Evolutionary conservation across 140 eudicot species (phyloP).

Genomic region (Bidens hawaiensis): DNA sequence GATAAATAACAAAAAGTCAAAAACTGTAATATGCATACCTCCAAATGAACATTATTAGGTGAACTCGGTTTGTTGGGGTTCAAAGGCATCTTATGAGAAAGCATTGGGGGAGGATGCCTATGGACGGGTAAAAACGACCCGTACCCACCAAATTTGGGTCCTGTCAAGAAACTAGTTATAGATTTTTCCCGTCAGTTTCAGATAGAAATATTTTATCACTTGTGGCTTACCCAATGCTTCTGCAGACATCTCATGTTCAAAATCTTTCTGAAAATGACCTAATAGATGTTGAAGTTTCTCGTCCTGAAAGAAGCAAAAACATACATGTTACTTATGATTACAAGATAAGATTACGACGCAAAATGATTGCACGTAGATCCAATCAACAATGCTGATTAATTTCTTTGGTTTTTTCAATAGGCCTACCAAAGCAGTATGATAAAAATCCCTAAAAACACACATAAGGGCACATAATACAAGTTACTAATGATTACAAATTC

Average conservation of each 20-base stretch:
- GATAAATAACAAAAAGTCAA: constrained; percentile 4
- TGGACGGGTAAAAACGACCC: constrained; percentile 84
- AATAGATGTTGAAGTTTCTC: constrained; percentile 63
- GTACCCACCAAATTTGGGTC: constrained; percentile 74
- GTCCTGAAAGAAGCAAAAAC: constrained; percentile 51
- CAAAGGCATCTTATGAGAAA: constrained; percentile 38
- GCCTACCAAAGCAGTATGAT: too few relatives aligned
- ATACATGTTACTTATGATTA: constrained; percentile 18
- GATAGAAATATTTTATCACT: constrained; percentile 6
- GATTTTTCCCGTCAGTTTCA: constrained; percentile 15
- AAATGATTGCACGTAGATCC: too few relatives aligned
- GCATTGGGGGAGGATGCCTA: constrained; percentile 45
- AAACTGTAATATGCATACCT: constrained; percentile 38
- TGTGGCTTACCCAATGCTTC: constrained; percentile 71
- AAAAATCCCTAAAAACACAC: too few relatives aligned
- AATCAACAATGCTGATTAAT: too few relatives aligned
- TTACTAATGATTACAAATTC: too few relatives aligned
- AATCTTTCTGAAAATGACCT: constrained; percentile 79
- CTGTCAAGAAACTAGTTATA: constrained; percentile 40
- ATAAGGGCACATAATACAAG: too few relatives aligned
- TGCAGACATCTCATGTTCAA: constrained; percentile 58
- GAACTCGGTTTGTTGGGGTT: constrained; percentile 29
- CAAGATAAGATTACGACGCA: too few relatives aligned
- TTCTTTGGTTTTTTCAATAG: too few relatives aligned
- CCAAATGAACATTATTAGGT: constrained; percentile 21